A percentile compares a stretch with the other conserved stretches of the same genome.
These are phyloP conservation scores for Diaporthe capsici DNA, from an alignment of 2,329 filamentous ascomycete genomes.

Conservation along the genomic window DNA sequence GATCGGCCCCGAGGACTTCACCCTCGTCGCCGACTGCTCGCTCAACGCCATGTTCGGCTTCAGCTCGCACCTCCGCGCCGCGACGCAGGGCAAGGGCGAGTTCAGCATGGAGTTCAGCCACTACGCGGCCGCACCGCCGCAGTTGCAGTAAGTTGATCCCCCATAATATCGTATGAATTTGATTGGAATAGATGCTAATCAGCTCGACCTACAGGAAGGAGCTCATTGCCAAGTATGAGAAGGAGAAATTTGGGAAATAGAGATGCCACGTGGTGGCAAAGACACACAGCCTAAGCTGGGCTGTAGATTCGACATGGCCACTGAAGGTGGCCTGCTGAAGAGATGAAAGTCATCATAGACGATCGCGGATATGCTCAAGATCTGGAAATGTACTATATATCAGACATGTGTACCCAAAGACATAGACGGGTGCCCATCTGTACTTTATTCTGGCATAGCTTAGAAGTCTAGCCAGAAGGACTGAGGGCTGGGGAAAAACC, in stretches of 20 bases:
- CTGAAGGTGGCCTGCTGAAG: neutral
- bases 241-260: conserved; percentile 55
- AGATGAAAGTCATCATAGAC: conserved; percentile 13
- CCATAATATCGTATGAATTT: conserved; percentile 33
- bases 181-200: conserved; percentile 46
- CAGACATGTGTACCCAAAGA: conserved; percentile 9
- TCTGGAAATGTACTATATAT: conserved; percentile 39
- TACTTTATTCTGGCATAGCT: conserved; percentile 22
- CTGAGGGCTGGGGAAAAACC: neutral
- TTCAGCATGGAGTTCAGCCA: conserved; percentile 99
- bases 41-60: conserved; percentile 99
- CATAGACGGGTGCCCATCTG: conserved; percentile 36
- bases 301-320: conserved; percentile 32
- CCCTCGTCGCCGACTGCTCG: conserved; percentile 90
- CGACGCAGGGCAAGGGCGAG: conserved; percentile 98
- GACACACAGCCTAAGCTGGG: neutral
- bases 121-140: conserved; percentile 87
- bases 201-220: conserved; percentile 63
- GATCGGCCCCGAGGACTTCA: conserved; percentile 94
- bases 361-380: conserved; percentile 6
- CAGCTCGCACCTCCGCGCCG: conserved; percentile 88
- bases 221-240: conserved; percentile 70
- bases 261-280: neutral
- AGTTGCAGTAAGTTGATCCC: conserved; percentile 80
- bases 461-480: conserved; percentile 21